Percentiles rank a stretch among this genome's conserved stretches.
Evolutionary conservation across 306 rosid species (phyloP).

Genomic region (Rosa persica): DNA sequence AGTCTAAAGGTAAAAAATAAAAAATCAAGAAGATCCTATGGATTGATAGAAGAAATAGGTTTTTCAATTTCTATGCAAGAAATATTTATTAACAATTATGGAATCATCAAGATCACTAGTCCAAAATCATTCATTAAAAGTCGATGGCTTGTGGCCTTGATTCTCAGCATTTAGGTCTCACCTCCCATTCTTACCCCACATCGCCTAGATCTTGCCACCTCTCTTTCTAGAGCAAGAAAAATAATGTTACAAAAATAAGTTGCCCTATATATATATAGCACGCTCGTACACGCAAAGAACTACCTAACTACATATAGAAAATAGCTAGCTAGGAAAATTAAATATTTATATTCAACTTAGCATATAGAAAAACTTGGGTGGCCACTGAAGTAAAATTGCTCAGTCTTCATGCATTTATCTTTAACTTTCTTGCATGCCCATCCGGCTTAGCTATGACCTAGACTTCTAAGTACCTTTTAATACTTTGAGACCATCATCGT

Average conservation of each 20-base stretch:
- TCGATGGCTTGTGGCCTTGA: too few relatives aligned
- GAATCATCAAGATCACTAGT: too few relatives aligned
- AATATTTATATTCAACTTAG: not conserved
- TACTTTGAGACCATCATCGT: slow-evolving; percentile 39
- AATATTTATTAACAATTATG: too few relatives aligned
- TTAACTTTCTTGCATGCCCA: not conserved
- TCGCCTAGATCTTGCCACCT: slow-evolving; percentile 21
- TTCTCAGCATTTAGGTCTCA: too few relatives aligned
- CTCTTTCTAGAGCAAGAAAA: not conserved
- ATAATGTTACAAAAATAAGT: not conserved
- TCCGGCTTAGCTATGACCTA: slow-evolving; percentile 16
- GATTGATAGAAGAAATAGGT: too few relatives aligned
- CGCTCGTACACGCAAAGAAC: not conserved
- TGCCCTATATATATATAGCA: not conserved
- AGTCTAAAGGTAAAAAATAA: too few relatives aligned
- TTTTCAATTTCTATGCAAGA: too few relatives aligned
- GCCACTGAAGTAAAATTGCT: not conserved
- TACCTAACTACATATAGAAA: not conserved
- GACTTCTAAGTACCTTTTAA: not conserved
- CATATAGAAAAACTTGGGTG: not conserved
- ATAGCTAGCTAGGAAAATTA: not conserved
- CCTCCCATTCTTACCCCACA: not conserved
- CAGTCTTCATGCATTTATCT: slow-evolving; percentile 4
- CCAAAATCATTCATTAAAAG: too few relatives aligned
- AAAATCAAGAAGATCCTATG: too few relatives aligned